Evolutionary conservation across 2,329 filamentous ascomycete genomes (phyloP).

Genomic region (Xylaria sp.): DNA sequence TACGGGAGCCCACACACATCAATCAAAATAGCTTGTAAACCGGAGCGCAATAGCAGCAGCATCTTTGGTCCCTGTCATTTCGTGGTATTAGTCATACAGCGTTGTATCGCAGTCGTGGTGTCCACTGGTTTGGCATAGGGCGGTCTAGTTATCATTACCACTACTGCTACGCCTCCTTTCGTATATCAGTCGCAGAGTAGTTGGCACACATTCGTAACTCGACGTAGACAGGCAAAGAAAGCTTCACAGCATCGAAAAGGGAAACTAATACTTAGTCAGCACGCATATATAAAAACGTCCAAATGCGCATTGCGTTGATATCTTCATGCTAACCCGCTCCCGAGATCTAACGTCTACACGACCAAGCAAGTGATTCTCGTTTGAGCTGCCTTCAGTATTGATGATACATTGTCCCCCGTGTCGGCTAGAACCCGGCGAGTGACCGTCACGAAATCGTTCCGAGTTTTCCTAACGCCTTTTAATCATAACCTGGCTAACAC

Average conservation of each 20-base stretch:
- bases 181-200: no score
- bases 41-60: background rate
- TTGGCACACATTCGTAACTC: background rate
- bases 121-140: no score
- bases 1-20: no score
- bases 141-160: no score
- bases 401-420: constrained; percentile 14
- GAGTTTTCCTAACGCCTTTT: constrained; percentile 25
- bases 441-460: background rate
- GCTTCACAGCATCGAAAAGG: constrained; percentile 12
- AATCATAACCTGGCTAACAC: constrained; percentile 5
- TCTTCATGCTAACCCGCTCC: background rate
- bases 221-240: constrained; percentile 3
- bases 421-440: background rate
- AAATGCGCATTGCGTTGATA: background rate
- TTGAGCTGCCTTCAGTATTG: constrained; percentile 1
- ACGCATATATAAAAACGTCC: background rate
- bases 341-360: background rate
- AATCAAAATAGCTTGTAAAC: background rate
- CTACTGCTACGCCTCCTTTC: no score
- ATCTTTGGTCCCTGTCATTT: background rate
- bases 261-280: background rate
- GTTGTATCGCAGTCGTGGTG: constrained; percentile 10
- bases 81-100: constrained; percentile 7
- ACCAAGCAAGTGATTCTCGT: background rate